Conservation (phyloP, 306 rosid species). For the Cyclanthera cordifolia region DNA sequence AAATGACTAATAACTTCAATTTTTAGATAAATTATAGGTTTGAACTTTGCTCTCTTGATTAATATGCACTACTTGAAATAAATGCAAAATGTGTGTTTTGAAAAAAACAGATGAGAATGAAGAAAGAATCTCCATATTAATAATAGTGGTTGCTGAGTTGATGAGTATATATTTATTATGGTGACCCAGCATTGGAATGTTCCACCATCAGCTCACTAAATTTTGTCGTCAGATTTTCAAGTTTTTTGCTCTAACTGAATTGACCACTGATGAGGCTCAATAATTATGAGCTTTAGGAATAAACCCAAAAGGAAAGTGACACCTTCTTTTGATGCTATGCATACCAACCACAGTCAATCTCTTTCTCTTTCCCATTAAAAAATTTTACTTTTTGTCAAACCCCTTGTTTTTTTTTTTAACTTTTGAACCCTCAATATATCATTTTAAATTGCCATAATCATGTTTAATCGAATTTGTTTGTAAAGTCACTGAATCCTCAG, state of each 20-base stretch:
- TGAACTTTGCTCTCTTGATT: not conserved
- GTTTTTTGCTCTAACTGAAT: slow-evolving; percentile 9
- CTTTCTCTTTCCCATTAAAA: not conserved
- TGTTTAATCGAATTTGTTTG: not conserved
- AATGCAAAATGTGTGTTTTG: not conserved
- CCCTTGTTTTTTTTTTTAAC: not conserved
- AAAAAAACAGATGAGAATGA: not conserved
- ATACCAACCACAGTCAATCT: not conserved
- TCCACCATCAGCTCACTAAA: slow-evolving; percentile 17
- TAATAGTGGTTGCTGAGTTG: slow-evolving; percentile 9
- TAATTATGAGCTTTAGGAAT: slow-evolving; percentile 14
- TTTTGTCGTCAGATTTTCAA: slow-evolving; percentile 14
- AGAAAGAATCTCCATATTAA: slow-evolving; percentile 4
- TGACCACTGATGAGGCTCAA: slow-evolving; percentile 5
- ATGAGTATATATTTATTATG: slow-evolving; percentile 6
- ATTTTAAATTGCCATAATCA: not conserved
- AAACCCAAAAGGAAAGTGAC: slow-evolving; percentile 9
- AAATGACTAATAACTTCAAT: not conserved
- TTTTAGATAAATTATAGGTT: not conserved
- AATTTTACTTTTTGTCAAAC: not conserved
- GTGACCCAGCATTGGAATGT: slow-evolving; percentile 11
- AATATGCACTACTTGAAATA: not conserved
- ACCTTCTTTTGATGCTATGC: not conserved
- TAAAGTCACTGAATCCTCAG: too few species aligned
- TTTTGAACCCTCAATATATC: not conserved